Evolutionary conservation across 352 stramenopile species (phyloP).

Genomic region (Globisporangium emineosum): DNA sequence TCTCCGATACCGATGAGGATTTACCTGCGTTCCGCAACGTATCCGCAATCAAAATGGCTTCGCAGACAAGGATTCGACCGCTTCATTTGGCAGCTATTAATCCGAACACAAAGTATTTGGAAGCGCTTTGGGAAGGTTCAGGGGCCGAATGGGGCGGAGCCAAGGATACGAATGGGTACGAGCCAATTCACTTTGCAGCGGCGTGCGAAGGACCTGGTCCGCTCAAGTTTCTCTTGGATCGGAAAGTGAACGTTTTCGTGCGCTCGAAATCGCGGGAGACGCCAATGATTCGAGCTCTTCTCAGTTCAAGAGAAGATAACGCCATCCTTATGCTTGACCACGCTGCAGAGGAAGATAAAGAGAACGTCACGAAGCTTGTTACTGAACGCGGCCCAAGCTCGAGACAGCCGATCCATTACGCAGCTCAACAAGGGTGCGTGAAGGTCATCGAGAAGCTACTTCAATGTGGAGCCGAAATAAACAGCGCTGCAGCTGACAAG

Average conservation of each 20-base stretch:
- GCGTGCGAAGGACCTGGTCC: constrained; percentile 46
- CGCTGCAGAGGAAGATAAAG: constrained; percentile 30
- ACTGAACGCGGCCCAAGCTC: constrained; percentile 44
- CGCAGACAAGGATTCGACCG: constrained; percentile 57
- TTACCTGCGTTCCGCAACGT: constrained; percentile 53
- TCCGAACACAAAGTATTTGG: constrained; percentile 61
- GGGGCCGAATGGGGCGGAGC: constrained; percentile 45
- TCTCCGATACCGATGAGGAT: constrained; percentile 34
- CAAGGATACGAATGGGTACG: constrained; percentile 59
- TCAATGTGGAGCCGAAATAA: constrained; percentile 47
- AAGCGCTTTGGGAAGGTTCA: constrained; percentile 50
- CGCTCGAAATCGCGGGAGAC: constrained; percentile 62
- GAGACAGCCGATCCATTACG: constrained; percentile 64
- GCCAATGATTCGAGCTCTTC: constrained; percentile 57
- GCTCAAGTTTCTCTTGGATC: constrained; percentile 61
- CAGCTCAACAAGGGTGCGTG: constrained; percentile 36
- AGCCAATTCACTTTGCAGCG: constrained; percentile 69
- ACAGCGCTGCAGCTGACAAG: constrained; percentile 49
- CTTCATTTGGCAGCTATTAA: constrained; percentile 77
- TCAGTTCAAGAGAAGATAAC: constrained; percentile 46
- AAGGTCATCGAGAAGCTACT: constrained; percentile 49
- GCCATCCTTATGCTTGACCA: constrained; percentile 61
- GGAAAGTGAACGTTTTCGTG: constrained; percentile 47
- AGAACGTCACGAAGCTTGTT: constrained; percentile 35
- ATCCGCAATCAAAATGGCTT: constrained; percentile 67